Evolutionary conservation across 352 stramenopile genomes (phyloP), one percentile per base, ranked within the genome.

Genomic region (Phytophthora pinifolia): DNA sequence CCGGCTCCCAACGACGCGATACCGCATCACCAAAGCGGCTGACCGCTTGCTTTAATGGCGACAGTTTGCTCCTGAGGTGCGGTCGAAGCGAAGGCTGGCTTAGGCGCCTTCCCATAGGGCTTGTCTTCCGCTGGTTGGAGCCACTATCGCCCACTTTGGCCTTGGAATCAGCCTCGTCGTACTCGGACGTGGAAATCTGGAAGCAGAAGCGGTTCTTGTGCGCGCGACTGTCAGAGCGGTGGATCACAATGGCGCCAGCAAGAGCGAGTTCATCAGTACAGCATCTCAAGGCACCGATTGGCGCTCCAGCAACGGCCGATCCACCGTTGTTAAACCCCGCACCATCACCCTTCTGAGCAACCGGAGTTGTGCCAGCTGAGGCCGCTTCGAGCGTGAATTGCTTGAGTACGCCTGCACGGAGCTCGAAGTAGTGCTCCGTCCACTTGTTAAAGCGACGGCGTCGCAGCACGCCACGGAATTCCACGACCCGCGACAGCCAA

Each of bases 131-230:
- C 15, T 59, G 44, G 18, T 41, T 61, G 9, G 14, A 27, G 43
- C 41, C 41, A 38, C 37, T 60, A 15, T 13, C 14, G 9, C 29
- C 52, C 12, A 42, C 15, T 15, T 49, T 62, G 14, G 10, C 20
- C n/a, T 62, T 68, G 15, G 43, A 8, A 31, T 68, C 56, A 18
- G 18, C 34, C 14, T 68, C 65, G 37, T 76, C 62, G 4, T 79
- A 74, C 45, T 80, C 74, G 1, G 75, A 74, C 8, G 74, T 88
- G 2, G 83, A 87, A 18, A 93, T 86, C 43, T 93, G 83, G 51
- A 93, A 93, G 33, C 80, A 93, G 41, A 84, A 92, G 1, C 74
- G 76, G 33, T 90, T 86, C 46, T 85, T 88, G 46, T 87, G 69
- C 3, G 68, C 69, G 1, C 78, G 76, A 39, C 75, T 83, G 30